Base-by-base conservation (phyloP, 257 asterid species). In the Solanum sejunctum region DNA sequence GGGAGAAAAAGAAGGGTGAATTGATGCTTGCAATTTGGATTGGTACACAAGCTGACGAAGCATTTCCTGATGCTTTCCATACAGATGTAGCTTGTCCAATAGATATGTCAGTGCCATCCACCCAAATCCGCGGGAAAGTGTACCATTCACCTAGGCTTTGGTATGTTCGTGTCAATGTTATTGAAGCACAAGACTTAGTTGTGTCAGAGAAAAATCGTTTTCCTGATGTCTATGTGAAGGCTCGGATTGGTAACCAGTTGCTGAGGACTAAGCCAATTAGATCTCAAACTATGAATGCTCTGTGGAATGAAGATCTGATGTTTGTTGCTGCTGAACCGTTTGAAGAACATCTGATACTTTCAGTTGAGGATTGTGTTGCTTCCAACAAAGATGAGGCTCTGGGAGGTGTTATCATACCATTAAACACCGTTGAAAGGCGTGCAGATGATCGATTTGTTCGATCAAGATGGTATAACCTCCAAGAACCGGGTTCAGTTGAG, bases 41-140 rank as follows among this genome's bases (percentile, higher is more conserved):
- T 66, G 99, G 99, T 81, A 94, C 99, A 47, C 99, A 96, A 86
- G 99, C 99, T 20, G 99, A 96, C 51, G 98, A 94, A 87, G 98
- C 99, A n/a, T 96, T 93, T 82, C 89, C 99, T 1, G 99, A 96
- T 67, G 99, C 99, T 55, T 96, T 94, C 96, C 98, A 92, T 83
- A 92, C 98, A 9, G 99, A 96, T 85, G 93, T 91, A 56, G 92
- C 93, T 57, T 45, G 90, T 45, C 85, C 85, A 6, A 87, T 86
- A 47, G 95, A 92, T 85, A 80, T 91, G 86, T 89, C 95, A 3
- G 72, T 78, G 81, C 83, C 96, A 2, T 87, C 89, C 70, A 67
- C 96, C 0, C 96, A 87, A 78, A 86, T 90, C 67, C 98, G 98
- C 56, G 94, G 98, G 8, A 96, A 96, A 88, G 98, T 96, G 32